Evolutionary conservation across 2,329 filamentous ascomycete species (phyloP).

Genomic region (Albophoma yamanashiensis): DNA sequence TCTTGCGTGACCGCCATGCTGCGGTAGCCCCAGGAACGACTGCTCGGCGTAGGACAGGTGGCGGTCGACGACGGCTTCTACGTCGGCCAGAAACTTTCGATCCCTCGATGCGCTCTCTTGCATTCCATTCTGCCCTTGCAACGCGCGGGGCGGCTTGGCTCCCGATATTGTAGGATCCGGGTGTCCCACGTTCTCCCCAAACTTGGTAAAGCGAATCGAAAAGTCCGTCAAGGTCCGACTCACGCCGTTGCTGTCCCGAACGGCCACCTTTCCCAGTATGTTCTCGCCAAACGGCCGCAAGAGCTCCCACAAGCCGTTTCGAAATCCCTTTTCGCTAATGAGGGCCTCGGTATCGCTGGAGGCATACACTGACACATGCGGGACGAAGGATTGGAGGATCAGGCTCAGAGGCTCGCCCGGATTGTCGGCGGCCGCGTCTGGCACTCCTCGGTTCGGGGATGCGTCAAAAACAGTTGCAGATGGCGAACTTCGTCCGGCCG

Average conservation of each 20-base stretch:
- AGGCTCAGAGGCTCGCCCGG: slow-evolving; percentile 50
- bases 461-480: slow-evolving; percentile 49
- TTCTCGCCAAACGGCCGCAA: slow-evolving; percentile 85
- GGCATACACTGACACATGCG: slow-evolving; percentile 78
- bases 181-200: slow-evolving; percentile 48
- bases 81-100: slow-evolving; percentile 40
- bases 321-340: slow-evolving; percentile 73
- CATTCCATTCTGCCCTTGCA: slow-evolving; percentile 19
- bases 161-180: slow-evolving; percentile 28
- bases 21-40: slow-evolving; percentile 28
- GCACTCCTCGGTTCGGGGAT: slow-evolving; percentile 30
- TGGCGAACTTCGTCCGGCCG: slow-evolving; percentile 47
- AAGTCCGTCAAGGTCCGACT: slow-evolving; percentile 83
- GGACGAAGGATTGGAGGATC: slow-evolving; percentile 77
- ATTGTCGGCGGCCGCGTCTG: slow-evolving; percentile 31
- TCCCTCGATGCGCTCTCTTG: slow-evolving; percentile 19
- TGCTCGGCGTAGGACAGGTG: slow-evolving; percentile 70
- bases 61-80: slow-evolving; percentile 71
- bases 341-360: slow-evolving; percentile 78
- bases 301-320: slow-evolving; percentile 71
- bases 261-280: slow-evolving; percentile 76
- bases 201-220: slow-evolving; percentile 70
- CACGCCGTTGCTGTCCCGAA: slow-evolving; percentile 80
- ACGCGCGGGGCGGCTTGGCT: slow-evolving; percentile 22
- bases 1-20: slow-evolving; percentile 26